Evolutionary conservation across 257 asterid genomes (phyloP).

Genomic region (Ligustrum vulgare): DNA sequence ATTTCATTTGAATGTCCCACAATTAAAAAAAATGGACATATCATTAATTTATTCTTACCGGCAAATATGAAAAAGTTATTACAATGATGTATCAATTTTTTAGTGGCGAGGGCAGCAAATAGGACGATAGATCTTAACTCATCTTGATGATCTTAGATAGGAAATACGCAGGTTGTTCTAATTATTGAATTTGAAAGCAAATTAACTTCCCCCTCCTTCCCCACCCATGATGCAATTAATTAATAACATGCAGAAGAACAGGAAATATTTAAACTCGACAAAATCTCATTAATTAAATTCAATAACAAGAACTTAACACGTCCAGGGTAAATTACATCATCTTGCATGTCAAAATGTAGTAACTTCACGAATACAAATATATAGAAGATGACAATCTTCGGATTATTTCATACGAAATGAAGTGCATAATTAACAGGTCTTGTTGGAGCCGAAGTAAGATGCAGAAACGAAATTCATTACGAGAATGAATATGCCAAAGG

Average conservation of each 20-base stretch:
- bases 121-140: too few species aligned
- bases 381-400: neutral
- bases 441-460: neutral
- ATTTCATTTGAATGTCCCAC: too few species aligned
- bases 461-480: neutral
- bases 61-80: too few species aligned
- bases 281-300: neutral
- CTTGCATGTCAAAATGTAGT: neutral
- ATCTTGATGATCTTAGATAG: too few species aligned
- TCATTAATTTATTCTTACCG: too few species aligned
- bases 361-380: neutral
- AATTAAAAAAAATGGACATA: too few species aligned
- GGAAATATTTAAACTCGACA: neutral
- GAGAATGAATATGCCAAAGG: constrained; percentile 4
- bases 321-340: neutral
- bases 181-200: too few species aligned
- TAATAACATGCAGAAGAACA: neutral
- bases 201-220: neutral
- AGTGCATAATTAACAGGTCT: neutral
- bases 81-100: too few species aligned
- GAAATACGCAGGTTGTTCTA: neutral
- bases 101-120: too few species aligned
- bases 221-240: neutral
- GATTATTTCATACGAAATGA: neutral
- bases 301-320: neutral